These are phyloP conservation scores for Terfezia boudieri DNA, from an alignment of 495 filamentous ascomycete species.

Conservation along the genomic window DNA sequence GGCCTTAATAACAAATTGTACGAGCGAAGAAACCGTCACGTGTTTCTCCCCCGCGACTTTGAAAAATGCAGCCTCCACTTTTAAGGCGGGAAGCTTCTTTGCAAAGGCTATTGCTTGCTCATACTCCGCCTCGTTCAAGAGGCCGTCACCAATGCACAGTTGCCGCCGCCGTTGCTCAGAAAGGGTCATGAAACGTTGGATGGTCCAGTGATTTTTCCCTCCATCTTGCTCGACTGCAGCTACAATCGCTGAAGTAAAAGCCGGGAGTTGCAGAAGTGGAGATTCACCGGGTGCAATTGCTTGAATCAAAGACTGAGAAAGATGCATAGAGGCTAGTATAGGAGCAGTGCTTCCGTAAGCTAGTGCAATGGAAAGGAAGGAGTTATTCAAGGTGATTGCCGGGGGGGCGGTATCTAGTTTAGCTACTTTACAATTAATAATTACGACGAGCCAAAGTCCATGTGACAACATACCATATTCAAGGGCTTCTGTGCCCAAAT, in stretches of 20 bases:
- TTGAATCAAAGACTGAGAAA: conserved; percentile 71
- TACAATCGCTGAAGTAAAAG: conserved; percentile 57
- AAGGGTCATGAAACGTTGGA: conserved; percentile 73
- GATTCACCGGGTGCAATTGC: conserved; percentile 62
- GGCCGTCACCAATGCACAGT: conserved; percentile 41
- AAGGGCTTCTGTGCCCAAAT: conserved; percentile 26
- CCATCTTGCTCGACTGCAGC: conserved; percentile 51
- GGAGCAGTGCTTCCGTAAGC: conserved; percentile 68
- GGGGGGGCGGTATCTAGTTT: conserved; percentile 63
- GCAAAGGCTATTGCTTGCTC: conserved; percentile 49
- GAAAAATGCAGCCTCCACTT: conserved; percentile 90
- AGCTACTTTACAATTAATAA: conserved; percentile 22
- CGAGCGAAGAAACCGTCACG: conserved; percentile 78
- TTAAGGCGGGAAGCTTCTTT: conserved; percentile 54
- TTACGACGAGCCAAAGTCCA: background rate
- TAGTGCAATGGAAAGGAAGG: conserved; percentile 68
- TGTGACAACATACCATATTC: conserved; percentile 9
- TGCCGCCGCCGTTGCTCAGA: conserved; percentile 50
- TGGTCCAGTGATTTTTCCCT: conserved; percentile 46
- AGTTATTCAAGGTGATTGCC: conserved; percentile 57
- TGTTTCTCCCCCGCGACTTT: conserved; percentile 88
- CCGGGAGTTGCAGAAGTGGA: conserved; percentile 76
- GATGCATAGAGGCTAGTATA: conserved; percentile 58
- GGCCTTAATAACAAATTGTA: conserved; percentile 87
- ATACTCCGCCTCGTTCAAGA: conserved; percentile 58